Percentiles rank a stretch among this genome's conserved stretches.
These are phyloP conservation scores for Candida lessepsii DNA, from an alignment of 805 yeast genomes.

Conservation along the genomic window DNA sequence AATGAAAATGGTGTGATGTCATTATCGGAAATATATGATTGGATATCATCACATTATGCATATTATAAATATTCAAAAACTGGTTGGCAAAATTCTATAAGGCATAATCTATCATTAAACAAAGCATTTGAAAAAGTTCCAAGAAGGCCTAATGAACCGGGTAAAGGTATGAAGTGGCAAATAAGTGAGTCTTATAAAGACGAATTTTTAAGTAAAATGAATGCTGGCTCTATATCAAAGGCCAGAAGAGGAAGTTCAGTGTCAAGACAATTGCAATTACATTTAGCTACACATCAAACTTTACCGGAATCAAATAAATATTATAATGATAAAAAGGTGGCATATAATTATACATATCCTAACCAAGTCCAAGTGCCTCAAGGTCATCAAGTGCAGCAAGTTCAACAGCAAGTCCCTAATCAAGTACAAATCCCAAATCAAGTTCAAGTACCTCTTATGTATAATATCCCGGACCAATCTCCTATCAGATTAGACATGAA, in stretches of 20 bases:
- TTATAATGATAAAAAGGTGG: constrained; percentile 19
- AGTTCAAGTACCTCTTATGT: constrained; percentile 21
- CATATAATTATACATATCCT: constrained; percentile 8
- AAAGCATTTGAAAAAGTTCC: constrained; percentile 98
- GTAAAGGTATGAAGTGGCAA: constrained; percentile 99
- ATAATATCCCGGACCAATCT: constrained; percentile 26
- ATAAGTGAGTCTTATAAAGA: constrained; percentile 79
- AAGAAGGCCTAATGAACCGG: constrained; percentile 92
- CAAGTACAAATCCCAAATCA: constrained; percentile 7
- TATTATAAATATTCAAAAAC: constrained; percentile 88
- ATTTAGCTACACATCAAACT: constrained; percentile 57
- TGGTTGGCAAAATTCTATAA: constrained; percentile 98
- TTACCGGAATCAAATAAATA: constrained; percentile 47
- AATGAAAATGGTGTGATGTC: constrained; percentile 86
- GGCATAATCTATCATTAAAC: constrained; percentile 89
- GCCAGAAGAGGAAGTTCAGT: constrained; percentile 79
- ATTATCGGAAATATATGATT: constrained; percentile 85
- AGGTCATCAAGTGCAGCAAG: background rate
- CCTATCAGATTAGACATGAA: constrained; percentile 21
- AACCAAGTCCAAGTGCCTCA: background rate
- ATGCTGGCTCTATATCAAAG: constrained; percentile 70
- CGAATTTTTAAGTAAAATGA: constrained; percentile 80
- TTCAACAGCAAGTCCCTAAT: constrained; percentile 1
- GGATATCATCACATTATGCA: constrained; percentile 86
- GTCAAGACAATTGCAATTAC: constrained; percentile 74